phyloP scores from a whole-genome alignment of 805 yeast genomes.

The Kluyveromyces dobzhanskii region DNA sequence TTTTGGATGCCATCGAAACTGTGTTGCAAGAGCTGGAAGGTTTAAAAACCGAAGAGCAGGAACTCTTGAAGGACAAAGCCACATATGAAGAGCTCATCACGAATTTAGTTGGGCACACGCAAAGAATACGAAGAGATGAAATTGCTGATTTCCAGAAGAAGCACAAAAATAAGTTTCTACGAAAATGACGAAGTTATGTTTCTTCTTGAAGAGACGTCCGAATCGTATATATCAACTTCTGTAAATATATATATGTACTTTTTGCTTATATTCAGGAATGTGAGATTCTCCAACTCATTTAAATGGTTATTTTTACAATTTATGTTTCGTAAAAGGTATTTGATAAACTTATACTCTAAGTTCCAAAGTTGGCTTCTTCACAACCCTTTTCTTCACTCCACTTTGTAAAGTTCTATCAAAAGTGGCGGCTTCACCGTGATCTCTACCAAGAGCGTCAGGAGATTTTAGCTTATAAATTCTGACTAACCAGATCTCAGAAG shows the following conservation, averaged over 20 bases:
- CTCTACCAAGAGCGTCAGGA: constrained; percentile 79
- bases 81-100: constrained; percentile 84
- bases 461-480: constrained; percentile 90
- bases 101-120: constrained; percentile 84
- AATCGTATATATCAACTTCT: too few species aligned
- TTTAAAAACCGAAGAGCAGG: constrained; percentile 35
- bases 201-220: too few species aligned
- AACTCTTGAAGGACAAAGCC: constrained; percentile 53
- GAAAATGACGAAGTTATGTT: too few species aligned
- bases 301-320: too few species aligned
- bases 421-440: constrained; percentile 47
- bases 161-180: constrained; percentile 11
- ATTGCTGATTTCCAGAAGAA: constrained; percentile 30
- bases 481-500: constrained; percentile 94
- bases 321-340: too few species aligned
- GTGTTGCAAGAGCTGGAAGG: constrained; percentile 25
- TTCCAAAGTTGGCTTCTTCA: constrained; percentile 49
- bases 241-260: too few species aligned
- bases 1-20: constrained; percentile 21
- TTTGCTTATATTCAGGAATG: too few species aligned
- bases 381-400: constrained; percentile 32
- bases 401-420: constrained; percentile 35
- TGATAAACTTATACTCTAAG: constrained; percentile 29
- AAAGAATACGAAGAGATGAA: constrained; percentile 55
- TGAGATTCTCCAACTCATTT: background rate